Conservation (phyloP, 2,329 filamentous ascomycete species). For the Fusarium sp. region DNA sequence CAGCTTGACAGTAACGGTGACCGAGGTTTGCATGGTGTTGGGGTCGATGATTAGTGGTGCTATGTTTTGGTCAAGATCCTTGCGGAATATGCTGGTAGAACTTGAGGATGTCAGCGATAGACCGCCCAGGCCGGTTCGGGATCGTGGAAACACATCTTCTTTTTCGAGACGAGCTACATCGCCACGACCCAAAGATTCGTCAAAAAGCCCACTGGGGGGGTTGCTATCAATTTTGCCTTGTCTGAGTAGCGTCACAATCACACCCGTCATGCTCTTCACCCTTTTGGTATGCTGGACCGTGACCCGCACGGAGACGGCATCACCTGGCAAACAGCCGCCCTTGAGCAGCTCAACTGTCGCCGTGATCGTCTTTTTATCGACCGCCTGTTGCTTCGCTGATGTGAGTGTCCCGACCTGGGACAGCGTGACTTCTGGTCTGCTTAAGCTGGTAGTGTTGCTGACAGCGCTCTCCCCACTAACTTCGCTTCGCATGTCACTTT, state of each 20-base stretch:
- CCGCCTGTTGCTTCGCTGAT: constrained; percentile 57
- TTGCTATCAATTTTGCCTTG: constrained; percentile 90
- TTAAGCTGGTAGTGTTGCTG: constrained; percentile 75
- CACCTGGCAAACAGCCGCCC: constrained; percentile 87
- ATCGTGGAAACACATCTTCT: constrained; percentile 89
- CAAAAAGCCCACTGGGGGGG: constrained; percentile 66
- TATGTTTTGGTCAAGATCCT: constrained; percentile 91
- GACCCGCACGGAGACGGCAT: constrained; percentile 83
- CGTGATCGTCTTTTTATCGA: constrained; percentile 84
- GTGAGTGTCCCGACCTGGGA: constrained; percentile 52
- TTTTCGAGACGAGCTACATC: constrained; percentile 77
- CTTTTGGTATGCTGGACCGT: constrained; percentile 89
- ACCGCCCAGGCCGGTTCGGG: constrained; percentile 86
- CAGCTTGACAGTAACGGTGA: constrained; percentile 86
- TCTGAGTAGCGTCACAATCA: constrained; percentile 92
- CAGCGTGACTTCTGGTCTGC: constrained; percentile 61
- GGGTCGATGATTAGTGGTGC: constrained; percentile 92
- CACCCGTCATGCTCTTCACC: constrained; percentile 90
- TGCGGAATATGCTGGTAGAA: constrained; percentile 93
- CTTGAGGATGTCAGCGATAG: constrained; percentile 88
- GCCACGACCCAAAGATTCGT: constrained; percentile 68
- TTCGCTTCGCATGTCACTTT: constrained; percentile 74
- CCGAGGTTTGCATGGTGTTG: constrained; percentile 78
- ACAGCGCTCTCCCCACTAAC: constrained; percentile 77
- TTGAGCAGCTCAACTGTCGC: constrained; percentile 86